phyloP scores from a whole-genome alignment of 345 rosid species.

The Sonneratia caseolaris region DNA sequence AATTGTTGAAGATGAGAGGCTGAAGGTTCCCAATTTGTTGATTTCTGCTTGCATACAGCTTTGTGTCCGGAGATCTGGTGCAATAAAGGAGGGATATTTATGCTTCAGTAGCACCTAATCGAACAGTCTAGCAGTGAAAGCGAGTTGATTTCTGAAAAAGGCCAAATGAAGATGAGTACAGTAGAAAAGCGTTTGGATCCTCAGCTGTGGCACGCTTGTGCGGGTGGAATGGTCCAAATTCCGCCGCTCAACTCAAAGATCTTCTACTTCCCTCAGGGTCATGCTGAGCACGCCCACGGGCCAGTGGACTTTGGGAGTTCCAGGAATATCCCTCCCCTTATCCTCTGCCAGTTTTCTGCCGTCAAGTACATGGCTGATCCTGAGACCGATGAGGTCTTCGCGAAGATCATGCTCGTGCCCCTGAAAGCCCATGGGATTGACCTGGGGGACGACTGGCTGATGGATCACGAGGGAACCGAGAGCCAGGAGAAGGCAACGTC shows the following conservation, averaged over 20 bases:
- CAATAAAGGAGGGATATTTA: background rate
- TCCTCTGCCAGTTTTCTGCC: slow-evolving; percentile 53
- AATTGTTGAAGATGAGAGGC: too few relatives aligned
- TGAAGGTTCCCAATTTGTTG: too few relatives aligned
- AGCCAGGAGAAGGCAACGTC: slow-evolving; percentile 60
- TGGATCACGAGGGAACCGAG: slow-evolving; percentile 24
- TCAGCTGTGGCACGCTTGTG: slow-evolving; percentile 98
- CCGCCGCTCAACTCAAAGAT: slow-evolving; percentile 69
- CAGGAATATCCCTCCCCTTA: slow-evolving; percentile 33
- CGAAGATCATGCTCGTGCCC: slow-evolving; percentile 56
- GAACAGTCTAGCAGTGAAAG: background rate
- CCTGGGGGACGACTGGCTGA: slow-evolving; percentile 27
- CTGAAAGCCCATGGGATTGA: slow-evolving; percentile 28
- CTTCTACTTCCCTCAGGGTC: slow-evolving; percentile 89
- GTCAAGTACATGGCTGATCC: slow-evolving; percentile 77
- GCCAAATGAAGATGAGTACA: slow-evolving; percentile 18
- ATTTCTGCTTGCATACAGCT: too few relatives aligned
- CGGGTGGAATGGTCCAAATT: slow-evolving; percentile 94
- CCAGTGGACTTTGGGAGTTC: slow-evolving; percentile 36
- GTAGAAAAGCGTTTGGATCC: slow-evolving; percentile 66
- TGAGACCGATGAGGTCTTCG: slow-evolving; percentile 87
- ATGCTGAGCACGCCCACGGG: slow-evolving; percentile 76
- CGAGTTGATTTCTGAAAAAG: background rate
- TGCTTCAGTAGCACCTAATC: background rate
- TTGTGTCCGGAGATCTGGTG: background rate